Base-by-base conservation (phyloP, 2,329 filamentous ascomycete genomes). In the Colletotrichum liaoningense region DNA sequence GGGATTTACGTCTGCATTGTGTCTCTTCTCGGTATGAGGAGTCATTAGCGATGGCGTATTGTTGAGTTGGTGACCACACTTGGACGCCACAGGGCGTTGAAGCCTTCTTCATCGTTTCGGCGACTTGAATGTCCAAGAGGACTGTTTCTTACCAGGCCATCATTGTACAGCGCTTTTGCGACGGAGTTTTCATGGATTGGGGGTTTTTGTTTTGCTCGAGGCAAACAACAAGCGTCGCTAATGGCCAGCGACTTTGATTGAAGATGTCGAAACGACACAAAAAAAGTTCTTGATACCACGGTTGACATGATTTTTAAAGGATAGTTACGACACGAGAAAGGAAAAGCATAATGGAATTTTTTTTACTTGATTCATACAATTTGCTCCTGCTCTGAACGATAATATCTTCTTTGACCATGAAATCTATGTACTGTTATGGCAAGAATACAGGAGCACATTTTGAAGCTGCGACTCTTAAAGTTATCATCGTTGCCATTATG, bases 251-350 rank as follows among this genome's bases (percentile, higher is more conserved):
- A 26, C 60, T 7, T n/a, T 30, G 46, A 9, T 57, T 54, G 60
- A 65, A 72, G 65, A 74, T n/a, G 62, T 70, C 33, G 57, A 59
- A 72, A 71, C 38, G 68, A 73, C 38, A 52, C 22, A 70, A 71
- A 69, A 57, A 73, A 67, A 60, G 68, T 63, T 72, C n/a, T 42
- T 57, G 71, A 74, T 74, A 74, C 71, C 68, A 73, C 57, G 46
- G 52, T 14, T 4, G 42, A 49, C 19, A 28, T 33, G 52, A 38
- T 12, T n/a, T 12, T n/a, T 4, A 26, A 63, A 63, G 46, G 46
- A 22, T 11, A 30, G 35, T 24, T 35, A 22, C 3, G 42, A 22
- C 11, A 49, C 30, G 46, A 35, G 42, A 24, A 55, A 55, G 28
- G 35, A 63, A 68, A 54, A 69, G 24, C 33, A 64, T 26, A 42